A percentile compares a stretch with the other conserved stretches of the same genome.
Conservation (phyloP, 2,329 filamentous ascomycete species). For the Zarea fungicola region DNA sequence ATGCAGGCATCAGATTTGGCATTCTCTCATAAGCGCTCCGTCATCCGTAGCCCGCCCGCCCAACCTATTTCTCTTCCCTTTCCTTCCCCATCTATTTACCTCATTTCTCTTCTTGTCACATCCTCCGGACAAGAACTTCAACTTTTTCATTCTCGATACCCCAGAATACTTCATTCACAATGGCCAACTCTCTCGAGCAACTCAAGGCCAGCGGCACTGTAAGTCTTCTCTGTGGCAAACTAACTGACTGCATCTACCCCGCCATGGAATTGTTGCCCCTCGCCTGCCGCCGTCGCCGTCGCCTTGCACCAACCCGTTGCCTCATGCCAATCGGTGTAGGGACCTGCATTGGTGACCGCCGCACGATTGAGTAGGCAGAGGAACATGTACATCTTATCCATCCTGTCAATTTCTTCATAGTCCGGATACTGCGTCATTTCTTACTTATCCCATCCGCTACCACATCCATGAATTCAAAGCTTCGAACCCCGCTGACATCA, state of each 20-base stretch:
- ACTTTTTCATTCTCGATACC: conserved; percentile 2
- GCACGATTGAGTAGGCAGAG: not conserved
- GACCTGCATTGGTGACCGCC: not conserved
- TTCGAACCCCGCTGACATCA: not conserved
- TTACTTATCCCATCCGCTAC: not conserved
- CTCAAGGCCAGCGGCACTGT: conserved; percentile 89
- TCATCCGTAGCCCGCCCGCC: conserved; percentile 9
- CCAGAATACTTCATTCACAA: conserved; percentile 32
- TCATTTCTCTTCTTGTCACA: not conserved
- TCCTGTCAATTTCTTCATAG: not conserved
- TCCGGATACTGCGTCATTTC: not conserved
- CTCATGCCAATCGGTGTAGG: not conserved
- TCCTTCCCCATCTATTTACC: conserved; percentile 8
- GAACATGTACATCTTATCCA: too few species aligned
- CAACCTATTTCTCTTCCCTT: conserved; percentile 7
- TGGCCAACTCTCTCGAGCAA: conserved; percentile 84
- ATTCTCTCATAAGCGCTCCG: conserved; percentile 9
- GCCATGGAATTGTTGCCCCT: conserved; percentile 19
- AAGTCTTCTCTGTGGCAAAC: conserved; percentile 39
- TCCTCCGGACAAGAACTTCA: conserved; percentile 7
- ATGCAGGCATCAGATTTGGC: not conserved
- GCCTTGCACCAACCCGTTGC: not conserved
- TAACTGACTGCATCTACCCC: conserved; percentile 18
- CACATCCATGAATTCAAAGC: not conserved
- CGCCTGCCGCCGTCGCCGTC: not conserved